A percentile compares a stretch with the other conserved stretches of the same genome.
These are phyloP conservation scores for Collybiopsis luxurians DNA, from an alignment of 768 basidiomycete species.

Conservation along the genomic window DNA sequence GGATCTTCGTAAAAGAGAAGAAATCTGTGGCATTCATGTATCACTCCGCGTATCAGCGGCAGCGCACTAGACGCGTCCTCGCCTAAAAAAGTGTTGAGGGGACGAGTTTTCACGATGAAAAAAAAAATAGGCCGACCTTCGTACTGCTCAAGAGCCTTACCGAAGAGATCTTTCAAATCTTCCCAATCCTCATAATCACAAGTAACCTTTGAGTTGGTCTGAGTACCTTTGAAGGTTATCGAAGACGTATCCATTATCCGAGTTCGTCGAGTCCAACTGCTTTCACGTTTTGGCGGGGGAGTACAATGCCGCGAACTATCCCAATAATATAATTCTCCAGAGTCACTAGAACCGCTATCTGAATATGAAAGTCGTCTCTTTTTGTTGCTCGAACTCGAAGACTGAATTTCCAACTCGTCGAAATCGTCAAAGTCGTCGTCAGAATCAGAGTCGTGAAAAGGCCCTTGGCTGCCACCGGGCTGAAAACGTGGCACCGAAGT, in stretches of 20 bases:
- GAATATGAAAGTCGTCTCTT: slow-evolving; percentile 2
- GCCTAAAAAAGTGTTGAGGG: slow-evolving; percentile 24
- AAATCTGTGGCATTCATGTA: slow-evolving; percentile 70
- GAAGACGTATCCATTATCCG: slow-evolving; percentile 41
- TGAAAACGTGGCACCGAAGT: slow-evolving; percentile 23
- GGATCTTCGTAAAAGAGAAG: slow-evolving; percentile 54
- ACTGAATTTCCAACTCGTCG: slow-evolving; percentile 9
- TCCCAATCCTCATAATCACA: slow-evolving; percentile 59
- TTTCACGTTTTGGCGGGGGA: slow-evolving; percentile 23
- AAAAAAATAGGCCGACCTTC: slow-evolving; percentile 42
- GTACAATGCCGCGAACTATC: slow-evolving; percentile 32
- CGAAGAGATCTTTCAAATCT: slow-evolving; percentile 62
- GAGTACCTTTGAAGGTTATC: slow-evolving; percentile 23
- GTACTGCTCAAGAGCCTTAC: slow-evolving; percentile 53
- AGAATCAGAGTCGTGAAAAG: slow-evolving; percentile 17
- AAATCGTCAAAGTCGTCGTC: slow-evolving; percentile 18
- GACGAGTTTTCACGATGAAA: slow-evolving; percentile 6
- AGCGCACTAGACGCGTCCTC: slow-evolving; percentile 49
- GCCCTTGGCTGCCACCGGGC: slow-evolving; percentile 9
- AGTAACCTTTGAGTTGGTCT: slow-evolving; percentile 15
- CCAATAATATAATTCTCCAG: slow-evolving; percentile 25
- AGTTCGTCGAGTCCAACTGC: slow-evolving; percentile 28
- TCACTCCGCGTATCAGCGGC: slow-evolving; percentile 56
- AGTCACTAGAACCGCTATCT: not conserved
- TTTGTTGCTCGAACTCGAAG: not conserved